Evolutionary conservation across 345 rosid species (phyloP).

Genomic region (Lepidium sativum): DNA sequence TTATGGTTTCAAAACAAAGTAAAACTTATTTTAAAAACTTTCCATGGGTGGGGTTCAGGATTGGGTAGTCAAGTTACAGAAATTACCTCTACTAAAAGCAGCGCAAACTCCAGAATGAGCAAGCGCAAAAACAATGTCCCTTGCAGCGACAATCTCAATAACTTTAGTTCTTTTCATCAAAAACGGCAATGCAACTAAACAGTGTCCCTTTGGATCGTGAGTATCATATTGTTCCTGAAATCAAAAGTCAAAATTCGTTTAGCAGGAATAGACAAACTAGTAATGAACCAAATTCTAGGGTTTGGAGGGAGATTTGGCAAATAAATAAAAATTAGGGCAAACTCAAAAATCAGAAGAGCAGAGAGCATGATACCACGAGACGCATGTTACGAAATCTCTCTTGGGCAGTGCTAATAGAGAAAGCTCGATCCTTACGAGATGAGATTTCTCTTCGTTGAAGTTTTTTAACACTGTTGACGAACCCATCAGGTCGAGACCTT

Average conservation of each 20-base stretch:
- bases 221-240: conserved; percentile 88
- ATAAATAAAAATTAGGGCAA: not conserved
- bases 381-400: conserved; percentile 70
- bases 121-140: conserved; percentile 90
- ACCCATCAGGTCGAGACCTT: conserved; percentile 50
- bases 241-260: not conserved
- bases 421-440: conserved; percentile 53
- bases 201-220: conserved; percentile 87
- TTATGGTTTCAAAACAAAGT: too few species aligned
- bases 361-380: conserved; percentile 34
- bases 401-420: conserved; percentile 51
- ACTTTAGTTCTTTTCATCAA: conserved; percentile 87
- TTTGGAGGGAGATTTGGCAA: not conserved
- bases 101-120: conserved; percentile 96
- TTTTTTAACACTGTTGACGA: conserved; percentile 64
- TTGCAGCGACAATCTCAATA: conserved; percentile 92
- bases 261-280: not conserved
- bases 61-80: not conserved
- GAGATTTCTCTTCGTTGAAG: conserved; percentile 69
- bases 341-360: not conserved
- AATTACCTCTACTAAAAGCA: conserved; percentile 84
- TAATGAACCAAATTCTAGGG: conserved; percentile 7
- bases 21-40: too few species aligned
- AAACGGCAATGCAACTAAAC: conserved; percentile 70
- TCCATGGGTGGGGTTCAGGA: too few species aligned